These are phyloP conservation scores for Yarrowia phangngaensis DNA, from an alignment of 805 yeast species.

Conservation along the genomic window DNA sequence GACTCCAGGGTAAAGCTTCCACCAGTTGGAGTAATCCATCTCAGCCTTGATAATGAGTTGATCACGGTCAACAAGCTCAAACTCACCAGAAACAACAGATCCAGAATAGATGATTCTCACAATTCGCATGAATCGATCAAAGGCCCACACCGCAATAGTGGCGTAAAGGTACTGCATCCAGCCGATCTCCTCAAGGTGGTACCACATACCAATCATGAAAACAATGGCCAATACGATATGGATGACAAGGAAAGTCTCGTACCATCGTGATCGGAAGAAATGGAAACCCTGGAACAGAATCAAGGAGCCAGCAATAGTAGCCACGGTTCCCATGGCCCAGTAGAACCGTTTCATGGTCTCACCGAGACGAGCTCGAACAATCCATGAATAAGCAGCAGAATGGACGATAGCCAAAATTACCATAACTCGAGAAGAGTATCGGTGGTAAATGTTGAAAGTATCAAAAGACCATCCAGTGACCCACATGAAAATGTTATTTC, in stretches of 20 bases:
- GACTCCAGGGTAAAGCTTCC: slow-evolving; percentile 54
- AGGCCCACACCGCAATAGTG: slow-evolving; percentile 62
- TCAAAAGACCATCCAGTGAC: slow-evolving; percentile 61
- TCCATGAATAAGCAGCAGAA: slow-evolving; percentile 26
- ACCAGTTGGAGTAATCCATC: slow-evolving; percentile 33
- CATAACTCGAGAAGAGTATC: slow-evolving; percentile 36
- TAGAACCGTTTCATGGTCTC: slow-evolving; percentile 3
- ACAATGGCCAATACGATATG: slow-evolving; percentile 56
- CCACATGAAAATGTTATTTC: slow-evolving; percentile 63
- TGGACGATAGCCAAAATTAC: slow-evolving; percentile 34
- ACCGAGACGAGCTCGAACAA: neutral
- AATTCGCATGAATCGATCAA: slow-evolving; percentile 59
- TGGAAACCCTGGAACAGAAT: slow-evolving; percentile 50
- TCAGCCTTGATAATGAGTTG: slow-evolving; percentile 28
- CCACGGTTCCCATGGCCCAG: slow-evolving; percentile 45
- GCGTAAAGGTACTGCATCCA: slow-evolving; percentile 52
- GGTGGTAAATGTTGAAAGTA: slow-evolving; percentile 59
- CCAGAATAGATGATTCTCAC: slow-evolving; percentile 59
- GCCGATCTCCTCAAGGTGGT: slow-evolving; percentile 48
- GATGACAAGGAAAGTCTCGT: slow-evolving; percentile 57
- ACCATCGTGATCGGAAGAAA: slow-evolving; percentile 49
- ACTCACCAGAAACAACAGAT: slow-evolving; percentile 31
- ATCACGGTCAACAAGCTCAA: neutral
- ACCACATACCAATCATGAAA: slow-evolving; percentile 55
- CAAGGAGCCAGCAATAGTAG: slow-evolving; percentile 43